Conservation (phyloP, 495 filamentous ascomycete genomes). For the Bombardia bombarda region DNA sequence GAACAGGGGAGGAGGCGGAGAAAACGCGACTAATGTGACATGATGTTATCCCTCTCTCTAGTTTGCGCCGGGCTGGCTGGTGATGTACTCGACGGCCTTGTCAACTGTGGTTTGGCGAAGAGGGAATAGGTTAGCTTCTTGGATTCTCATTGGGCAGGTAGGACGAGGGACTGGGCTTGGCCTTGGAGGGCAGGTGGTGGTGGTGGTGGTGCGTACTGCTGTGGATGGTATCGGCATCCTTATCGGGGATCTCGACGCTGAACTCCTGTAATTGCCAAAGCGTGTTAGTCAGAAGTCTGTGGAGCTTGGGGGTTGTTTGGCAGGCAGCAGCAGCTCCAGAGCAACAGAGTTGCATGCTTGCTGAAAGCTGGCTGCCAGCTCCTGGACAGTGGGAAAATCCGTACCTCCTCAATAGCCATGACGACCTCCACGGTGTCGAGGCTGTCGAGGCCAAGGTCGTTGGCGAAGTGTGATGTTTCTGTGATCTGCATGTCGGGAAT, state of each 20-base stretch:
- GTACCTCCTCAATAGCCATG: slow-evolving; percentile 99
- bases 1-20: too few relatives aligned
- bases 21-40: neutral
- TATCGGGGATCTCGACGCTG: slow-evolving; percentile 99
- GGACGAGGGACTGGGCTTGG: too few relatives aligned
- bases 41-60: slow-evolving; percentile 14
- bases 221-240: slow-evolving; percentile 94
- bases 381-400: slow-evolving; percentile 12
- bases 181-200: neutral
- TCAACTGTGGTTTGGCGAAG: slow-evolving; percentile 62
- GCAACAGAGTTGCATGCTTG: neutral
- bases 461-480: slow-evolving; percentile 77
- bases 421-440: slow-evolving; percentile 98
- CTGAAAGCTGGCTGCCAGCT: too few relatives aligned
- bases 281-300: neutral
- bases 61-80: slow-evolving; percentile 80
- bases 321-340: neutral
- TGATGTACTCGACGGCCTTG: slow-evolving; percentile 92
- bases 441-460: slow-evolving; percentile 93
- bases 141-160: too few relatives aligned
- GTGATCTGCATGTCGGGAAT: slow-evolving; percentile 47
- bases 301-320: neutral
- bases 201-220: slow-evolving; percentile 62
- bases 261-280: slow-evolving; percentile 63
- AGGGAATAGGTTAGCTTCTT: slow-evolving; percentile 10